These are phyloP conservation scores for Crithidia mellificae DNA, from an alignment of 208 protist species.

Conservation along the genomic window DNA sequence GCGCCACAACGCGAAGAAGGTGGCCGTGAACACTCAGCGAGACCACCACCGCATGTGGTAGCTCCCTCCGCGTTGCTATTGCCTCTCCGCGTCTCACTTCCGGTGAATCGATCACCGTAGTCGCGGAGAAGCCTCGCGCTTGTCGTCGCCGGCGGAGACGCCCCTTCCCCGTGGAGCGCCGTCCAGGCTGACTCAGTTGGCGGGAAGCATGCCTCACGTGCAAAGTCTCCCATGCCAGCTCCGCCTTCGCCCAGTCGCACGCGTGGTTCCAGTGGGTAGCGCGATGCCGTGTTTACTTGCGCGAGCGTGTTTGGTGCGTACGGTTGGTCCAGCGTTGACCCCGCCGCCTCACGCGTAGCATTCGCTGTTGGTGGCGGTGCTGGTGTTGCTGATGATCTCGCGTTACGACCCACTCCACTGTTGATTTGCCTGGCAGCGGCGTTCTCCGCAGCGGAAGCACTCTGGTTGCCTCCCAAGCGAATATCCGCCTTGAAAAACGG, in stretches of 20 bases:
- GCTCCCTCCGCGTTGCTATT: neutral
- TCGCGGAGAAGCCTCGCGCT: too few relatives aligned
- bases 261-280: neutral
- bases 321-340: too few relatives aligned
- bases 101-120: neutral
- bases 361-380: neutral
- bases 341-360: too few relatives aligned
- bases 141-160: neutral
- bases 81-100: neutral
- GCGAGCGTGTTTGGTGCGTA: neutral
- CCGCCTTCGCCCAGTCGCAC: neutral
- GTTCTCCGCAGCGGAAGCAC: too few relatives aligned
- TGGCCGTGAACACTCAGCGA: neutral
- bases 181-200: slow-evolving; percentile 1
- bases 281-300: neutral
- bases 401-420: too few relatives aligned
- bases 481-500: neutral
- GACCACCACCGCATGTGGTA: neutral
- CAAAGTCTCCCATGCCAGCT: neutral
- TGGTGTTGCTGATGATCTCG: too few relatives aligned
- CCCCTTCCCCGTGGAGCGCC: slow-evolving; percentile 1
- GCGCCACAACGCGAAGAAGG: neutral
- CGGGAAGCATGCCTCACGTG: neutral
- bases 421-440: too few relatives aligned
- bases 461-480: slow-evolving; percentile 17